Percentiles rank a stretch among this genome's conserved stretches.
Conservation (phyloP, 1,139 yeast genomes). For the Citeromyces siamensis region DNA sequence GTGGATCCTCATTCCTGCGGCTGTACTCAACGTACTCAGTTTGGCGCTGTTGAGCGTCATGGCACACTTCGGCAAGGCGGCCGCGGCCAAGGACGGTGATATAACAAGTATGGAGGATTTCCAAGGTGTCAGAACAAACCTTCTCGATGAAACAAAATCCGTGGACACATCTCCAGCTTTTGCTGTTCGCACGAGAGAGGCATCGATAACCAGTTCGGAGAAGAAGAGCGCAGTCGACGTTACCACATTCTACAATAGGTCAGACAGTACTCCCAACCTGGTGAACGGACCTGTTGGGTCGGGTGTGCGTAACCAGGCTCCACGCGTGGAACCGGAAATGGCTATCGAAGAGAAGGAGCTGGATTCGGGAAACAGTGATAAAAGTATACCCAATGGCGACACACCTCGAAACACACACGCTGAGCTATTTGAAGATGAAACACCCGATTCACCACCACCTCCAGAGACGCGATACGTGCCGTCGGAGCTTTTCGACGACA, state of each 20-base stretch:
- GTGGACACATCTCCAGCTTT: background rate
- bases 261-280: slow-evolving; percentile 3
- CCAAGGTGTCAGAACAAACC: background rate
- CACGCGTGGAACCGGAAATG: slow-evolving; percentile 6
- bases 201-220: background rate
- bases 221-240: slow-evolving; percentile 1
- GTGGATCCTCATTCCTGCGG: slow-evolving; percentile 38
- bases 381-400: too few relatives aligned
- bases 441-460: too few relatives aligned
- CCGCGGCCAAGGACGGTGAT: slow-evolving; percentile 6
- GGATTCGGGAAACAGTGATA: background rate
- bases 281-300: slow-evolving; percentile 7
- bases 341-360: slow-evolving; percentile 3
- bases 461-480: background rate
- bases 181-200: background rate
- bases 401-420: background rate
- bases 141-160: background rate
- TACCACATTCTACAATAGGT: slow-evolving; percentile 1
- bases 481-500: background rate
- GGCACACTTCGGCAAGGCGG: slow-evolving; percentile 8
- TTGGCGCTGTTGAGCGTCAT: slow-evolving; percentile 11
- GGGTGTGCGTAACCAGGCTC: slow-evolving; percentile 6
- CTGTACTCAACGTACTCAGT: slow-evolving; percentile 33
- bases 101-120: slow-evolving; percentile 8
- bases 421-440: background rate